Base-by-base conservation (phyloP, 768 basidiomycete species). In the Tricholomella constricta region DNA sequence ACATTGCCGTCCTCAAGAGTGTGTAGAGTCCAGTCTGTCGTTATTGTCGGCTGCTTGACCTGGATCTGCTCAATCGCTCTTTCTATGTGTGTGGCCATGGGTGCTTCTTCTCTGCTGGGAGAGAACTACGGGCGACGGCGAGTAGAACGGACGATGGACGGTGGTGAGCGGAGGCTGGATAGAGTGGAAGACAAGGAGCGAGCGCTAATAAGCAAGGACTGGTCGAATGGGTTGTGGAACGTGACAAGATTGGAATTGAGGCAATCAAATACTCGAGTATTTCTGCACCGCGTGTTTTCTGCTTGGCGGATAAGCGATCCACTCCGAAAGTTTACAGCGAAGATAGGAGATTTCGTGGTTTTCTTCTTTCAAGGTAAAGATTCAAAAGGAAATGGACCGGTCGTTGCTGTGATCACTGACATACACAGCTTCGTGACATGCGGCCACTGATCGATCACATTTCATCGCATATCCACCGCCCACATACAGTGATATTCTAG, bases 21-120 rank as follows among this genome's bases (percentile, higher is more conserved):
- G 71, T 98, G 94, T 63, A 91, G 89, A 4, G 95, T 94, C 65
- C 88, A 96, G 78, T 98, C 94, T 68, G 93, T 80, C 45, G 84
- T 79, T 14, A 83, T 81, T 6, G 84, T 70, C 26, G 77, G 71
- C 51, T 70, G 70, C 51, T 76, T 78, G 61, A 72, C 76, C 58
- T 77, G 75, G 62, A 88, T 86, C 71, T 86, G 78, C 63, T 80
- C 80, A 69, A 87, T 84, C 62, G 84, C 84, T 67, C 83, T 78
- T 65, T 85, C 81, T 51, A 86, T 73, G 58, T 88, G 85, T 3
- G 77, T 74, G 61, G 59, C 73, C 79, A 79, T 82, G 45, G 55
- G 59, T 57, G 54, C 59, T 57, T 45, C 57, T 57, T 52, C 45
- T 61, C 52, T 53, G 45, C 20, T 48, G 52, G 44, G 29, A 42